Conservation (phyloP, 2,329 filamentous ascomycete genomes). For the Colletotrichum filicis region DNA sequence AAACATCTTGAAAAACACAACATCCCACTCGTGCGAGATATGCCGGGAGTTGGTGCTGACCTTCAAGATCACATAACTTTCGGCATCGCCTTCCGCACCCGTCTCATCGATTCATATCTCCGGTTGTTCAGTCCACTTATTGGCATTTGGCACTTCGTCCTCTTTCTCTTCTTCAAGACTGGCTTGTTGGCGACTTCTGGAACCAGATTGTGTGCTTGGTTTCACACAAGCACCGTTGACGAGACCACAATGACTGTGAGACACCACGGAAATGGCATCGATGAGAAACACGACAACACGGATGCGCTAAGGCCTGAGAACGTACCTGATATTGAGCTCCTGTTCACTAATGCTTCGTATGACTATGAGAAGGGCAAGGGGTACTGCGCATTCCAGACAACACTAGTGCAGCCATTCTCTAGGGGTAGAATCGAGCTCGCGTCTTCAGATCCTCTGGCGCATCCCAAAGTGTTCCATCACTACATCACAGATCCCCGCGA, state of each 20-base stretch:
- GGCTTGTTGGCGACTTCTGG: conserved; percentile 40
- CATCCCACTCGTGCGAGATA: conserved; percentile 39
- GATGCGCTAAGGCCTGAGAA: conserved; percentile 38
- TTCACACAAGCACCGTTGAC: conserved; percentile 42
- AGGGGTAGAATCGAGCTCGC: conserved; percentile 45
- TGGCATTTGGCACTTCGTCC: conserved; percentile 42
- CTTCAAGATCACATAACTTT: conserved; percentile 44
- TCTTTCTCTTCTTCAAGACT: conserved; percentile 42
- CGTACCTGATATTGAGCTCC: conserved; percentile 45
- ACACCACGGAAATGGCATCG: conserved; percentile 1
- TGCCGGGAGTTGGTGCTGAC: conserved; percentile 41
- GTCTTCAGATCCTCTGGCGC: conserved; percentile 46
- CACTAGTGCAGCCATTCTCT: conserved; percentile 44
- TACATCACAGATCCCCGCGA: conserved; percentile 44
- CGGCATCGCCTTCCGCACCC: conserved; percentile 41
- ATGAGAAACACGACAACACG: conserved; percentile 33
- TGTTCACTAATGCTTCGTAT: conserved; percentile 51
- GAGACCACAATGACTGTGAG: conserved; percentile 40
- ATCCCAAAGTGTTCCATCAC: conserved; percentile 46
- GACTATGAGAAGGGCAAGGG: conserved; percentile 40
- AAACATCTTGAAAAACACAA: conserved; percentile 34
- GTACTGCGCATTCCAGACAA: conserved; percentile 41
- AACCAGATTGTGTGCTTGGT: conserved; percentile 39
- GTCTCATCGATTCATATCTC: conserved; percentile 39
- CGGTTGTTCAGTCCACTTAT: conserved; percentile 36